Conservation (phyloP, 768 basidiomycete species). For the Amanita thiersii region DNA sequence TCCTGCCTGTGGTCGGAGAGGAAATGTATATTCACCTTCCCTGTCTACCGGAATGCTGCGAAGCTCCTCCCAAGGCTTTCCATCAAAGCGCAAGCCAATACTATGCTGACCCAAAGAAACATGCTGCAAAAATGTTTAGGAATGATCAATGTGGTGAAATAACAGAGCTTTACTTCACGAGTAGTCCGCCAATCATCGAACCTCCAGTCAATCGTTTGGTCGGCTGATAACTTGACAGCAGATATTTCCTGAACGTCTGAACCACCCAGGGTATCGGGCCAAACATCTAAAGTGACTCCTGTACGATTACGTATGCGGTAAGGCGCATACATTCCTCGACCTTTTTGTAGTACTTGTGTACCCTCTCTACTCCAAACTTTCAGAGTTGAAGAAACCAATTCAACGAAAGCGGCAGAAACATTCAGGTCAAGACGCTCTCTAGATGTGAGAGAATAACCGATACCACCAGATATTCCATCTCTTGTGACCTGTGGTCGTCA, state of each 20-base stretch:
- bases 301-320: conserved; percentile 91
- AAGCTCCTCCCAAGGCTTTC: conserved; percentile 84
- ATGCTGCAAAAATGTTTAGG: conserved; percentile 30
- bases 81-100: conserved; percentile 77
- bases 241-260: conserved; percentile 36
- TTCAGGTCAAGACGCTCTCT: conserved; percentile 86
- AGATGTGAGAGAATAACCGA: conserved; percentile 59
- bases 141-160: background rate
- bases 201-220: conserved; percentile 84
- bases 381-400: conserved; percentile 67
- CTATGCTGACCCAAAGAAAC: conserved; percentile 72
- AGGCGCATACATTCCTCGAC: conserved; percentile 85
- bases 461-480: conserved; percentile 39
- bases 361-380: conserved; percentile 72
- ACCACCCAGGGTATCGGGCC: conserved; percentile 70
- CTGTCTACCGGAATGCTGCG: conserved; percentile 85
- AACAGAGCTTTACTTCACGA: conserved; percentile 63
- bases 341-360: conserved; percentile 62
- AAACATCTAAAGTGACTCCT: conserved; percentile 76
- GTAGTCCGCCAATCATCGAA: conserved; percentile 95
- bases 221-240: conserved; percentile 58
- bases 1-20: conserved; percentile 71
- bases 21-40: conserved; percentile 87
- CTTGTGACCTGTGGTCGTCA: conserved; percentile 37
- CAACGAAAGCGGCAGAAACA: conserved; percentile 83